Base-by-base conservation (phyloP, 495 filamentous ascomycete species). In the Hypoxylon crocopeplum region DNA sequence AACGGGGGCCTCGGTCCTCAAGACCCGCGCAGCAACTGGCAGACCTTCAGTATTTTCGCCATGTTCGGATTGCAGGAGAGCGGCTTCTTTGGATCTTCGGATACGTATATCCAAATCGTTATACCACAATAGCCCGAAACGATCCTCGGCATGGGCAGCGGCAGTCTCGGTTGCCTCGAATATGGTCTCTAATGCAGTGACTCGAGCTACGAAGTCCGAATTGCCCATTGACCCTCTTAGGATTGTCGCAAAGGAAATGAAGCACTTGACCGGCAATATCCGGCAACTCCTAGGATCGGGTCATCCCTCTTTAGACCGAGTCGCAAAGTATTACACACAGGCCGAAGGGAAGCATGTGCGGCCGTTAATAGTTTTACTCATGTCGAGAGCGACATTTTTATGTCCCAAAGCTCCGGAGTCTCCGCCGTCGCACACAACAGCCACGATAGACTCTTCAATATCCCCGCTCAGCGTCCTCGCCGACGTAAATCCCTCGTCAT, bases 311-410 rank as follows among this genome's bases (percentile, higher is more conserved):
- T 80, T 98, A 33, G 95, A 98, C 68, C 93, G 88, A 44, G 92
- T 95, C 12, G 91, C 95, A 22, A 98, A 98, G 71, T 98, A 98
- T 79, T 98, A 98, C 69, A 96, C 94, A n/a, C 87, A 90, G 63
- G 88, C 88, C 45, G 92, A 97, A 74, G 94, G 94, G 46, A 98
- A 98, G 74, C 95, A 97, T 72, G 88, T 98, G 60, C 89, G 94
- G 58, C 94, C 94, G 2, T 82, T 97, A 69, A 85, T 98, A 44
- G 90, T 98, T 21, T 82, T 98, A 41, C 85, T 98, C 49, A 97
- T 98, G 94, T 93, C 93, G 32, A 85, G 91, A 66, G 94, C 94
- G 0, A 97, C 92, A 1, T 86, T 90, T 13, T 75, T 88, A 61
- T 85, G 88, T 50, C 89, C 93, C 29, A 93, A 89, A 71, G 55